Evolutionary conservation across 306 rosid species (phyloP).

Genomic region (Oemleria cerasiformis): DNA sequence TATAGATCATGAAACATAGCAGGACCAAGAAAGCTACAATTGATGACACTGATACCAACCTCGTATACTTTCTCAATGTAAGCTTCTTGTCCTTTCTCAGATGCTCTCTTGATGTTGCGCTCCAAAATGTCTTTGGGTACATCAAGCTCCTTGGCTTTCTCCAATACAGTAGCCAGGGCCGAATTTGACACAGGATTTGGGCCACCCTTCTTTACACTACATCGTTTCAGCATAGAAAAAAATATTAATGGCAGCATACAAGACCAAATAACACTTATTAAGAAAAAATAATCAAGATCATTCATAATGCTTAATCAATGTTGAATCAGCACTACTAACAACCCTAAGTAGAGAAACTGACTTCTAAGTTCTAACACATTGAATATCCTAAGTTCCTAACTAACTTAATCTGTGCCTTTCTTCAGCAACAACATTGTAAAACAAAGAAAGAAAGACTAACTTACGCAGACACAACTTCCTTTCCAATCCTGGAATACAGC

Average conservation of each 20-base stretch:
- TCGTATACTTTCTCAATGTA: constrained; percentile 73
- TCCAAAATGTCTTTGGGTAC: constrained; percentile 86
- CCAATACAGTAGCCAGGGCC: constrained; percentile 67
- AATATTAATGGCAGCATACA: neutral
- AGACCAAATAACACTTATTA: neutral
- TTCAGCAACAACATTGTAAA: neutral
- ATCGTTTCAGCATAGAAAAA: constrained; percentile 23
- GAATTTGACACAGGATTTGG: constrained; percentile 68
- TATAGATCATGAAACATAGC: neutral
- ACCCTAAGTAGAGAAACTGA: too few relatives aligned
- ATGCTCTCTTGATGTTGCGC: constrained; percentile 82
- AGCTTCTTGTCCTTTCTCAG: constrained; percentile 93
- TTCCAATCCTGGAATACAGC: constrained; percentile 76
- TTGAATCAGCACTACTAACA: neutral
- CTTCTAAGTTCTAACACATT: too few relatives aligned
- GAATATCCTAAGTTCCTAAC: neutral
- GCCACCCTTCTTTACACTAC: constrained; percentile 80
- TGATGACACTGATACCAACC: constrained; percentile 26
- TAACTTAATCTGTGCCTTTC: too few relatives aligned
- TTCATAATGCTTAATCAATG: neutral
- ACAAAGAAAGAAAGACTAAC: constrained; percentile 23
- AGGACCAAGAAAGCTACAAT: neutral
- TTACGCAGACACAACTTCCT: constrained; percentile 93
- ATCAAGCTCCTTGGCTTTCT: constrained; percentile 93
- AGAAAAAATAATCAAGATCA: too few relatives aligned